Evolutionary conservation across 2,329 filamentous ascomycete genomes (phyloP), one percentile per base, ranked within the genome.

Genomic region (Colletotrichum sp.): DNA sequence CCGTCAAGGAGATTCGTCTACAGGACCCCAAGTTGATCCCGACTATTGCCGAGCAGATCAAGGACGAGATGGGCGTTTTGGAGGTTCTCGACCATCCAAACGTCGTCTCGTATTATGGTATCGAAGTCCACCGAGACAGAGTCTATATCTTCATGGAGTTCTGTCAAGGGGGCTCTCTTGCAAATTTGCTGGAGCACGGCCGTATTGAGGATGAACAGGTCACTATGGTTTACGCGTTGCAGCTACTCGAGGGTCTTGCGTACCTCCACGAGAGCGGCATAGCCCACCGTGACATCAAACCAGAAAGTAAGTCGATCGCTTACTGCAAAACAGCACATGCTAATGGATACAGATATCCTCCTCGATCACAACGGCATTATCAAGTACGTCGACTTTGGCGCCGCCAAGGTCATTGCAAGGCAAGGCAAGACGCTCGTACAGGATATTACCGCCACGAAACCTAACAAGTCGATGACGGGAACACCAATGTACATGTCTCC

Each of bases 71-170:
- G 96, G 94, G 94, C 67, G 96, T 99, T 7, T 87, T 99, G 64
- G 96, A 98, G 84, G 94, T 98, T 2, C 90, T 99, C 61, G 96
- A 99, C 81, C 97, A 99, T 82, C 97, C 97, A 26, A 99, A 99
- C 82, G 95, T 99, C 76, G 97, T 99, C 26, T 96, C 96, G 12
- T 99, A 99, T 85, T 97, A 97, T 82, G 97, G 97, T 74, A 98
- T 99, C 81, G 97, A 99, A 84, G 97, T 98, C 4, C 97, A 99
- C 85, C 92, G 97, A 77, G 97, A 99, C 88, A 97, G 98, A 82
- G 97, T 99, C n/a, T 99, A 98, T 85, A 98, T 99, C 79, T 99
- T 99, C 83, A 99, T 99, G 97, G 97, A 99, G 84, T 98, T 98
- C 85, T 99, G 97, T 84, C 97, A 96, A 6, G 96, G 97, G 67